Base-by-base conservation (phyloP, 352 stramenopile genomes). In the Saprolegnia parasitica region DNA sequence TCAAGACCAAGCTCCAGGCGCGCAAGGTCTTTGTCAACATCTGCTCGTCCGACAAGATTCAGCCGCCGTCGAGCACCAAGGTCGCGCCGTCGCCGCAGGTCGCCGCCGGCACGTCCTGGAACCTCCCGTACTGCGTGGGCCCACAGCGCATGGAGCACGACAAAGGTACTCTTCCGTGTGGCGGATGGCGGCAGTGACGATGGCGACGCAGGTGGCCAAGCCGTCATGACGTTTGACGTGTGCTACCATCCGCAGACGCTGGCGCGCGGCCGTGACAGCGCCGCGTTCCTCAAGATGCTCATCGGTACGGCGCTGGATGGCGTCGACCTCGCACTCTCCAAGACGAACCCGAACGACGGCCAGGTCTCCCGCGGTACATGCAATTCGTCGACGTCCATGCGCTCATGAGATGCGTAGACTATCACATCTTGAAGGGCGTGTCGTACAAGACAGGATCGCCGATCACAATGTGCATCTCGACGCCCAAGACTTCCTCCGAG, bases 11-110 rank as follows among this genome's bases (percentile, higher is more conserved):
- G 60, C 49, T 39, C 0, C 74, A 79, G 9, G 50, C 67, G 54
- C 72, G 71, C 24, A 97, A 97, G 73, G 46, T 97, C n/a, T 98
- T 98, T 74, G 74, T 98, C 56, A 98, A 98, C 73, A 78, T 98
- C 4, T 97, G 95, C 55, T 85, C 83, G 55, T 91, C 81, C 24
- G 84, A 92, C 29, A 86, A 95, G 75, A 73, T 98, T 16, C 78
- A 87, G 55, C 73, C 86, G 45, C 89, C 91, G 46, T 90, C 75
- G 0, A 95, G 77, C 52, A 88, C 75, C 20, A 74, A 67, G 1
- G 77, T 83, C 11, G 13, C 37, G 0, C 74, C 75, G 56, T 73
- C 63, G 4, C 21, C 11, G 2, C 24, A 20, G 20, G 72, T 72
- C 11, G 71, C 80, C 18, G 52, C 58, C 4, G 83, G 84, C 1